Percentiles rank a stretch among this genome's conserved stretches.
These are phyloP conservation scores for Soucietia sequanensis DNA, from an alignment of 805 yeast genomes.

Conservation along the genomic window DNA sequence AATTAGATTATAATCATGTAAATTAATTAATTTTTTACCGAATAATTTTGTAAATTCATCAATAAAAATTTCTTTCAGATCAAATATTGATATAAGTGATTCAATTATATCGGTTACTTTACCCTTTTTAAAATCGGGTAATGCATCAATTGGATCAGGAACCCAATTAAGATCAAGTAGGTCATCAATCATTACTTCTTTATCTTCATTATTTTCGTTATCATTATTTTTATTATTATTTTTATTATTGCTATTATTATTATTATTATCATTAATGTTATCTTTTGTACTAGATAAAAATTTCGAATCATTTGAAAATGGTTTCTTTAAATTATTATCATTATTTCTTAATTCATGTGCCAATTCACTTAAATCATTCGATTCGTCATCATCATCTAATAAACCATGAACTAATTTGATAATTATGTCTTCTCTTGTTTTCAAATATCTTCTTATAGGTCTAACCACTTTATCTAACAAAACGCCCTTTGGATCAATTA, in stretches of 20 bases:
- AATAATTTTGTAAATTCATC: constrained; percentile 62
- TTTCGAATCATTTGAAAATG: constrained; percentile 1
- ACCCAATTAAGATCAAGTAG: constrained; percentile 58
- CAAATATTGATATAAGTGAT: constrained; percentile 69
- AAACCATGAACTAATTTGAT: constrained; percentile 69
- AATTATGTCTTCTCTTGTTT: constrained; percentile 72
- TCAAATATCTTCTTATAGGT: constrained; percentile 71
- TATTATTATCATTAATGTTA: background rate
- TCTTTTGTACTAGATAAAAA: background rate
- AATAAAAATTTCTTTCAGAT: constrained; percentile 63
- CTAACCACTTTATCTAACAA: constrained; percentile 73
- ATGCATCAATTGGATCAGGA: constrained; percentile 88
- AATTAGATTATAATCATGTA: constrained; percentile 38
- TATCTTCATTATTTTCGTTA: constrained; percentile 6
- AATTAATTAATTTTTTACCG: constrained; percentile 52
- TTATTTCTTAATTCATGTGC: constrained; percentile 49
- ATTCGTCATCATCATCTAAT: constrained; percentile 42
- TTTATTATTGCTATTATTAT: background rate
- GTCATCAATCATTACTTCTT: constrained; percentile 30
- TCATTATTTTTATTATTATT: background rate
- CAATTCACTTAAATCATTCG: constrained; percentile 50
- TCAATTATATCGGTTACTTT: constrained; percentile 67
- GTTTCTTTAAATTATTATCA: background rate
- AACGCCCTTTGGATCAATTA: constrained; percentile 87
- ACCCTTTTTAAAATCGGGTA: constrained; percentile 73